phyloP scores from a whole-genome alignment of 257 asterid species.

The Gentiana macrophylla region DNA sequence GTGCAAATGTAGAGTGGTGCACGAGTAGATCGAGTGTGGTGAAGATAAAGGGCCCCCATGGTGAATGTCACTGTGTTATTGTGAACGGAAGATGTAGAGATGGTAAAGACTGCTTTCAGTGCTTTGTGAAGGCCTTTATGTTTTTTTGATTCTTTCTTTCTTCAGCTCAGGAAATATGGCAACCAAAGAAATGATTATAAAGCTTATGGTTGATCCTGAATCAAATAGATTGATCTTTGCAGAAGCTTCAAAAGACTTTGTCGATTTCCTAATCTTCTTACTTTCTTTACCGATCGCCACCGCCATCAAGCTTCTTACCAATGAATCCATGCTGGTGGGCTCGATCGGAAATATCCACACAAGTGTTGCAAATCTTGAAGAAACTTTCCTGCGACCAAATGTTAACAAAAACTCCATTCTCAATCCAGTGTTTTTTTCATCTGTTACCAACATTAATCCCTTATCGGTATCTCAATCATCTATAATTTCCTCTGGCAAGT shows the following conservation, averaged over 20 bases:
- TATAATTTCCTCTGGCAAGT: too few species aligned
- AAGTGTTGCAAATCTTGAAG: conserved; percentile 6
- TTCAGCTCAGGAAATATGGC: background rate
- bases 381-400: background rate
- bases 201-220: background rate
- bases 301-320: conserved; percentile 1
- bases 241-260: conserved; percentile 4
- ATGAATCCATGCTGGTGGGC: conserved; percentile 2
- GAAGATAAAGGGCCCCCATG: too few species aligned
- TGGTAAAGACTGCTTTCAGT: too few species aligned
- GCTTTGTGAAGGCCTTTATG: too few species aligned
- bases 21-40: too few species aligned
- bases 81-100: too few species aligned
- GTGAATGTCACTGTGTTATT: too few species aligned
- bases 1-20: too few species aligned
- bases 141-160: too few species aligned
- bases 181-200: background rate
- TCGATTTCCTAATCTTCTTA: conserved; percentile 10
- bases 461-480: too few species aligned
- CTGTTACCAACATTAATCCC: too few species aligned
- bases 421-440: too few species aligned
- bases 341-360: conserved; percentile 4
- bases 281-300: conserved; percentile 11
- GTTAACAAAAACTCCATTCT: background rate
- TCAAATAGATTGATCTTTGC: conserved; percentile 1